Base-by-base conservation (phyloP, 169 alveolate species). In the Plasmodium vivax region DNA sequence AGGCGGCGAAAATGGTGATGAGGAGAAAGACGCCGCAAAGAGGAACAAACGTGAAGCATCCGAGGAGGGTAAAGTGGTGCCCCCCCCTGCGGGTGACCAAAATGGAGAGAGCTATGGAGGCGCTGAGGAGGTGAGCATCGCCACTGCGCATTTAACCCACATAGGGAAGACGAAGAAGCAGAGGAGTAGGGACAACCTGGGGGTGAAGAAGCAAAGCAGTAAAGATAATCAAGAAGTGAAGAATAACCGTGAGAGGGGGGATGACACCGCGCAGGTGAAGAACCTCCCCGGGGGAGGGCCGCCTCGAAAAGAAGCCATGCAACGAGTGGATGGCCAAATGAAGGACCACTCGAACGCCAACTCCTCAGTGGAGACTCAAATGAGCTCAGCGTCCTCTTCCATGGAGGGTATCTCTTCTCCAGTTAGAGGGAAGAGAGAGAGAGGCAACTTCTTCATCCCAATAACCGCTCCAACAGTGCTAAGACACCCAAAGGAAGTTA, bases 401-500 rank as follows among this genome's bases (percentile, higher is more conserved):
- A 19, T 10, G 27, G 81, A 54, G 45, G 27, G 72, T 30, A 34
- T 32, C 10, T 14, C 27, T 7, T 30, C 32, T 23, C 72, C 43
- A 5, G 36, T 14, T 3, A 16, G 32, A 83, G 32, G 71, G 41
- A 68, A 36, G 51, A 36, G 82, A 83, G 68, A 41, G 34, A 32
- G 41, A 38, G 5, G 8, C 3, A 14, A 68, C 43, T 16, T 51
- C 36, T 83, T 62, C 43, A 41, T 83, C 16, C 38, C 80, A 14
- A 36, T 68, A 58, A 56, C 16, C 2, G 7, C 30, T 4, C 51
- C 47, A 36, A 83, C 27, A 23, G 4, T n/a, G 23, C 14, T 8
- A 16, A 45, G 43, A 68, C 68, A 83, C 30, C 79, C 92, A 83
- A 83, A 23, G 0, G 82, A 83, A 62, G 68, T 83, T 4, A 45